Base-by-base conservation (phyloP, 2,329 filamentous ascomycete species). In the Trichoderma aggressivum region DNA sequence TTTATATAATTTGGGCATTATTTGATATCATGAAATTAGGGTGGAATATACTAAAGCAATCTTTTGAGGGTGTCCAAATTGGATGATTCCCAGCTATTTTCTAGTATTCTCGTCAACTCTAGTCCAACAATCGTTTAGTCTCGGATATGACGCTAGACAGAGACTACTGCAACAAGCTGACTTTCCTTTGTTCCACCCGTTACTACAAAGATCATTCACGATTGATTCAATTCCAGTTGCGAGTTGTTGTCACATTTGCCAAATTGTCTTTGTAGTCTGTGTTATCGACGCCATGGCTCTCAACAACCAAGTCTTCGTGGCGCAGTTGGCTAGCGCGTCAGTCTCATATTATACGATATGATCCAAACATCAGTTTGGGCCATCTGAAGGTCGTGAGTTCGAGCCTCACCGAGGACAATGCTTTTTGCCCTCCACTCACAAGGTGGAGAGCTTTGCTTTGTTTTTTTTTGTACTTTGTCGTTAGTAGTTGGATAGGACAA, bases 311-410 rank as follows among this genome's bases (percentile, higher is more conserved):
- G 67, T 70, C 67, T 70, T 70, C 67, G 59, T 70, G 67, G 67
- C 67, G 59, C 67, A 70, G 67, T 70, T 70, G 67, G 67, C 32
- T 70, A 70, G 67, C 67, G 67, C 67, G 67, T 70, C 67, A 70
- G 67, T 70, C 67, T 70, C 67, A 70, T 70, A 70, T 70, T 56
- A 43, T n/a, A 67, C 39, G 21, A 65, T 72, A 59, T 75, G 72
- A 76, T 74, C 72, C 74, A 75, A 80, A 81, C 78, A 67, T 10
- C 50, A 72, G 63, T 62, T 73, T 75, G 74, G 73, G 76, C 70
- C 59, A 78, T 78, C 76, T 82, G 83, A 83, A 84, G 82, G 82
- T 82, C 82, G 81, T 80, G 82, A 86, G 85, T 80, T 87, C 86
- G 80, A 83, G 78, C 76, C 82, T 85, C 80, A 79, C 81, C 79